These are phyloP conservation scores for Sabuloglossum arenarium DNA, from an alignment of 495 filamentous ascomycete genomes.

Conservation along the genomic window DNA sequence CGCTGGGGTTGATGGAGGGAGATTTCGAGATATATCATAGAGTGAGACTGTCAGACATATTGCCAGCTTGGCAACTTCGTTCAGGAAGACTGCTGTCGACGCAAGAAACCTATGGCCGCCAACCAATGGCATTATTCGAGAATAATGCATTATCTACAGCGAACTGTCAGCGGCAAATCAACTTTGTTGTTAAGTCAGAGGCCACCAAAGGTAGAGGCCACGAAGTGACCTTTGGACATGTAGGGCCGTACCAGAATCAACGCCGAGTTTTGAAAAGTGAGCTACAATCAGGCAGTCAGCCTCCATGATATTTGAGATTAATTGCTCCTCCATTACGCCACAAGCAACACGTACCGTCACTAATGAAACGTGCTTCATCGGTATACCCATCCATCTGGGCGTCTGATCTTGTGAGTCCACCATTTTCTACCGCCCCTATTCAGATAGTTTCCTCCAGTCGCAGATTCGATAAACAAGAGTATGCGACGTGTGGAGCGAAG, in stretches of 20 bases:
- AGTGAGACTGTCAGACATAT: conserved; percentile 71
- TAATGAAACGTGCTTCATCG: conserved; percentile 60
- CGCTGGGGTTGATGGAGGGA: conserved; percentile 54
- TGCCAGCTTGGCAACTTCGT: conserved; percentile 77
- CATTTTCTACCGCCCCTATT: neutral
- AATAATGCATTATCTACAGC: conserved; percentile 30
- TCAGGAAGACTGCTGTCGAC: conserved; percentile 85
- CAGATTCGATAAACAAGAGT: neutral
- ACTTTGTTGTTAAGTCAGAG: neutral
- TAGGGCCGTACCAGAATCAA: conserved; percentile 38
- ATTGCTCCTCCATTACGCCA: neutral
- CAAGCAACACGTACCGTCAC: conserved; percentile 37
- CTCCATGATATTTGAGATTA: neutral
- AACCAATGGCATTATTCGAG: conserved; percentile 66
- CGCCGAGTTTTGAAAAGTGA: conserved; percentile 61
- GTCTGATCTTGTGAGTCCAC: neutral
- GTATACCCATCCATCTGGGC: conserved; percentile 29
- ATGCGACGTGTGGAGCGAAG: neutral
- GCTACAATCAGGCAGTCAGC: conserved; percentile 24
- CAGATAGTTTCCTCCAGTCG: neutral
- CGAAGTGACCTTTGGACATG: neutral
- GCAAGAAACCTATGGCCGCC: conserved; percentile 74
- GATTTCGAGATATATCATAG: conserved; percentile 59
- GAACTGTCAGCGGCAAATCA: neutral
- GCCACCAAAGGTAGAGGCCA: neutral